These are phyloP conservation scores for Microdochium paspali DNA, from an alignment of 2,329 filamentous ascomycete genomes.

Conservation along the genomic window DNA sequence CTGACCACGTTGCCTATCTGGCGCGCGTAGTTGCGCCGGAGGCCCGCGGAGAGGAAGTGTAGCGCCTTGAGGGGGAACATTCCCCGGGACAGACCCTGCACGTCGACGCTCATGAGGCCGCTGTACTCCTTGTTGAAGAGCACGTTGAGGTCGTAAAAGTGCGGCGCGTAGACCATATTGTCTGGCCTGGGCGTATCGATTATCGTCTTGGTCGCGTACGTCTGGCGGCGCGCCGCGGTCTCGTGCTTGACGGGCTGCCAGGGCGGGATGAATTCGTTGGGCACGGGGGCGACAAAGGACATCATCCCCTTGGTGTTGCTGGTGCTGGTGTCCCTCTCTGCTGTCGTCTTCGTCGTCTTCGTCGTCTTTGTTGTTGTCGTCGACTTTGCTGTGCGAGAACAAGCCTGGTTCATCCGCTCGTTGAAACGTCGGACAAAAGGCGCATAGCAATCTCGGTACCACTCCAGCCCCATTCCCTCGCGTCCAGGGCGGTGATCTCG, in stretches of 20 bases:
- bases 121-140: conserved; percentile 25
- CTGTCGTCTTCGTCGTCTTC: too few species aligned
- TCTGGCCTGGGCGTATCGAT: conserved; percentile 15
- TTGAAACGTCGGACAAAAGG: conserved; percentile 27
- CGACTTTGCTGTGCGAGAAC: background rate
- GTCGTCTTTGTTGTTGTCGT: background rate
- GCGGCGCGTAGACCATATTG: conserved; percentile 29
- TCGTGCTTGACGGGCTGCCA: conserved; percentile 15
- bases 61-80: conserved; percentile 28
- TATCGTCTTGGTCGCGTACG: conserved; percentile 16
- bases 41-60: conserved; percentile 26
- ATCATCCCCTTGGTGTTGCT: conserved; percentile 9
- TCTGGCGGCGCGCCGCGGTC: conserved; percentile 4
- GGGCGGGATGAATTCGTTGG: conserved; percentile 29
- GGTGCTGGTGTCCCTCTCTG: too few species aligned
- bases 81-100: conserved; percentile 28
- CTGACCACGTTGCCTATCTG: conserved; percentile 26
- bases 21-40: conserved; percentile 26
- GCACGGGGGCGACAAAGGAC: conserved; percentile 29
- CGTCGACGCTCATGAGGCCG: conserved; percentile 25
- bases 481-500: conserved; percentile 25
- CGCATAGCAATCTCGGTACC: conserved; percentile 31
- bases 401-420: conserved; percentile 13
- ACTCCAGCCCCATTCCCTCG: conserved; percentile 24
- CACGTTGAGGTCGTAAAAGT: conserved; percentile 32